Percentiles rank a stretch among this genome's conserved stretches.
Evolutionary conservation across 202 grass and related monocot genomes (phyloP).

Genomic region (Setaria italica): DNA sequence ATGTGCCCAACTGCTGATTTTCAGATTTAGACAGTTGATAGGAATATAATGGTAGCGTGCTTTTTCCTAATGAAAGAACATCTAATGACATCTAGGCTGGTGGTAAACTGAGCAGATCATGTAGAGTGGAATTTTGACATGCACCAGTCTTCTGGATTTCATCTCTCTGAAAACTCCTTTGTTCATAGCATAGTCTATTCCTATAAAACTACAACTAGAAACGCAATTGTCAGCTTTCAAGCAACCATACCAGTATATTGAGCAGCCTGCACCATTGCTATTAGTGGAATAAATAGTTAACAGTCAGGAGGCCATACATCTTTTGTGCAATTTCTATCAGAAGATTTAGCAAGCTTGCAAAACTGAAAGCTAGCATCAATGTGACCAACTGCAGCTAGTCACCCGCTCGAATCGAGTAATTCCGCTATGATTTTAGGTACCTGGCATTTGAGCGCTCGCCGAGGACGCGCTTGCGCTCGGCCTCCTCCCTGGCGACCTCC

Average conservation of each 20-base stretch:
- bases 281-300: slow-evolving; percentile 3
- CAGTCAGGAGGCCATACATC: not conserved
- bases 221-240: slow-evolving; percentile 6
- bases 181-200: not conserved
- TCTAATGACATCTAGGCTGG: slow-evolving; percentile 15
- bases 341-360: slow-evolving; percentile 15
- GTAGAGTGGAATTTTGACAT: not conserved
- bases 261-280: not conserved
- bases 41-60: not conserved
- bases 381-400: not conserved
- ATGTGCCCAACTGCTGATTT: not conserved
- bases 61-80: slow-evolving; percentile 15
- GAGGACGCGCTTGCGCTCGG: slow-evolving; percentile 84
- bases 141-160: not conserved
- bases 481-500: slow-evolving; percentile 83
- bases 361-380: not conserved
- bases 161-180: slow-evolving; percentile 20
- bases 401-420: not conserved
- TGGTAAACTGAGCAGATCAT: not conserved
- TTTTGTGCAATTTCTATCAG: slow-evolving; percentile 8
- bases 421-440: slow-evolving; percentile 28
- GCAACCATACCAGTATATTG: slow-evolving; percentile 5
- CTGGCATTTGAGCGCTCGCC: slow-evolving; percentile 91
- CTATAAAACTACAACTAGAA: not conserved
- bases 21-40: not conserved